Conservation (phyloP, 1,139 yeast genomes). For the Lodderomyces parapsilosis region DNA sequence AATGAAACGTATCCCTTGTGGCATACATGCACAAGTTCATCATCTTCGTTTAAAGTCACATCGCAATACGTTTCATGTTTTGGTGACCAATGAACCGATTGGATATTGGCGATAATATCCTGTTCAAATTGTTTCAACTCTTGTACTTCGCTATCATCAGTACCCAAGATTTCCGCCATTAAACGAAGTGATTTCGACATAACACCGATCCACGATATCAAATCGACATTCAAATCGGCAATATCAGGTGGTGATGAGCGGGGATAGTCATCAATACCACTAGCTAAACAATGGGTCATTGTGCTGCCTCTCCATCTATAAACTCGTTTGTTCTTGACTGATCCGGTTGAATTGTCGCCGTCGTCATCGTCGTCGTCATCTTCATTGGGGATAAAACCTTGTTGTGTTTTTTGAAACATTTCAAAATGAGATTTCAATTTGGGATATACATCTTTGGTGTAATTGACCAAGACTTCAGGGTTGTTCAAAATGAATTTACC, state of each 20-base stretch:
- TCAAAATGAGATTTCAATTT: conserved; percentile 73
- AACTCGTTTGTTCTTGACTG: conserved; percentile 49
- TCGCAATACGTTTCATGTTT: conserved; percentile 77
- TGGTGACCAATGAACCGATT: conserved; percentile 77
- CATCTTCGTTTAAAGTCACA: conserved; percentile 70
- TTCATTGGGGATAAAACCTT: conserved; percentile 48
- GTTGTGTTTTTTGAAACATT: conserved; percentile 83
- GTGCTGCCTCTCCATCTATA: conserved; percentile 97
- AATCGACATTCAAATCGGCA: conserved; percentile 88
- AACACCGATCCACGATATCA: conserved; percentile 89
- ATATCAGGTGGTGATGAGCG: conserved; percentile 78
- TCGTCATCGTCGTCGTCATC: background rate
- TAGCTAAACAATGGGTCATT: conserved; percentile 78
- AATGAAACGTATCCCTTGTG: conserved; percentile 86
- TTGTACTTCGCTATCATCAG: conserved; percentile 44
- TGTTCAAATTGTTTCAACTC: conserved; percentile 52
- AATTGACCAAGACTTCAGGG: conserved; percentile 60
- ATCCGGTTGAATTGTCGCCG: background rate
- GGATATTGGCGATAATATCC: conserved; percentile 62
- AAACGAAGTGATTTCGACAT: conserved; percentile 82
- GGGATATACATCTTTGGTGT: conserved; percentile 72
- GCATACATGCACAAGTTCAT: conserved; percentile 66
- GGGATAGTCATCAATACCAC: conserved; percentile 96
- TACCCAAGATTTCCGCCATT: conserved; percentile 67
- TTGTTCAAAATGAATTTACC: conserved; percentile 57